These are phyloP conservation scores for Ophiorrhiza pumila DNA, from an alignment of 257 asterid species.

Conservation along the genomic window DNA sequence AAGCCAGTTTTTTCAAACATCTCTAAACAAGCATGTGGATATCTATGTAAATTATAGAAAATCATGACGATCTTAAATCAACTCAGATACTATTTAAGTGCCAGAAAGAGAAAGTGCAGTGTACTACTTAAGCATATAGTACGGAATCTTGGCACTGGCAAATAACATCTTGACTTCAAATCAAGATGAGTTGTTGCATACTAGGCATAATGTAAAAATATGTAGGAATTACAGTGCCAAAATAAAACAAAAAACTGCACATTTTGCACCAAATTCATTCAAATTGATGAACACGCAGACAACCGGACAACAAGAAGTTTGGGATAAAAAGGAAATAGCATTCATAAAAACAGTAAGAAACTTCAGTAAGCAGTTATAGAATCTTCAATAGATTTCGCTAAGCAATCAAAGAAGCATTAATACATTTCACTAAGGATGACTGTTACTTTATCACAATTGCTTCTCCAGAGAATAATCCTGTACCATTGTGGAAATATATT, in stretches of 20 bases:
- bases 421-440: background rate
- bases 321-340: background rate
- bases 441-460: background rate
- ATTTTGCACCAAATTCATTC: background rate
- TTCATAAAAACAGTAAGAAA: background rate
- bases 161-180: background rate
- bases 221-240: background rate
- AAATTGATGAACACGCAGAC: background rate
- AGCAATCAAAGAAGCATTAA: background rate
- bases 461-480: background rate
- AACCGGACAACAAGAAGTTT: background rate
- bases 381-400: too few relatives aligned
- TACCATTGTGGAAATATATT: background rate
- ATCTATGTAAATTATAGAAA: background rate
- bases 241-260: background rate
- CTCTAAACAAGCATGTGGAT: background rate
- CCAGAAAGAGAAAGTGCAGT: background rate
- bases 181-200: background rate
- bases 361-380: background rate
- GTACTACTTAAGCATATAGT: background rate
- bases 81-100: background rate
- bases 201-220: background rate
- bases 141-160: background rate
- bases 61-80: slow-evolving; percentile 7
- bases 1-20: background rate